Evolutionary conservation across 352 stramenopile species (phyloP), one percentile per base, ranked within the genome.

Genomic region (Globisporangium nodosum): DNA sequence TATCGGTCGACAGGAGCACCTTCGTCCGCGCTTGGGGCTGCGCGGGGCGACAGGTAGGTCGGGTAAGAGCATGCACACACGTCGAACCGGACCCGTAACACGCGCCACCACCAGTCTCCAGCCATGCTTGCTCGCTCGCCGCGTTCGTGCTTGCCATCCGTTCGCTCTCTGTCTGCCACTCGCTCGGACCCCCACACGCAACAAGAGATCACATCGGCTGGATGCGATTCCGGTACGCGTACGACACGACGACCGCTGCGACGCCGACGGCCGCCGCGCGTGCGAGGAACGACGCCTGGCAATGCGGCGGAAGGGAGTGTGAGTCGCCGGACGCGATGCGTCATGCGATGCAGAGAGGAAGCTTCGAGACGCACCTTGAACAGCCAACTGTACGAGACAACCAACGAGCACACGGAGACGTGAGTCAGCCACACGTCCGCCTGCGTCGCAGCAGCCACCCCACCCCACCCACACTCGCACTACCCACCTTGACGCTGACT

Each of bases 401-500:
- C 97, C 74, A 98, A 98, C 52, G 90, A 48, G 9, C 16, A 43
- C 11, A 21, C 40, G 13, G 40, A 46, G 5, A 13, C 16, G 13
- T 46, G 16, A 21, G 42, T 48, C 16, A 18, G 9, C 42, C 16
- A 9, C 42, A 48, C 15, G 21, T 27, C 24, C 24, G 24, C 24
- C 24, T 27, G 24, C 24, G 24, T 27, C 24, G 24, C 24, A 27
- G 24, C 24, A 27, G 24, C 24, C 24, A 27, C 24, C 24, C 24
- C 24, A 27, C 24, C 24, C 60, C 31, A 95, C 74, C 43, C 31
- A 35, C 31, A 35, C 31, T 35, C 33, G 7, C 33, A 39, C 30
- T 2, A 46, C 21, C 21, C 27, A 63, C 56, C 56, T 57, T 3
- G 49, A 56, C 37, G 45, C 3, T 16, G 30, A 0, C 20, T 49